A percentile compares a stretch with the other conserved stretches of the same genome.
phyloP scores from a whole-genome alignment of 73 alveolate genomes.

The Durusdinium trenchii region DNA sequence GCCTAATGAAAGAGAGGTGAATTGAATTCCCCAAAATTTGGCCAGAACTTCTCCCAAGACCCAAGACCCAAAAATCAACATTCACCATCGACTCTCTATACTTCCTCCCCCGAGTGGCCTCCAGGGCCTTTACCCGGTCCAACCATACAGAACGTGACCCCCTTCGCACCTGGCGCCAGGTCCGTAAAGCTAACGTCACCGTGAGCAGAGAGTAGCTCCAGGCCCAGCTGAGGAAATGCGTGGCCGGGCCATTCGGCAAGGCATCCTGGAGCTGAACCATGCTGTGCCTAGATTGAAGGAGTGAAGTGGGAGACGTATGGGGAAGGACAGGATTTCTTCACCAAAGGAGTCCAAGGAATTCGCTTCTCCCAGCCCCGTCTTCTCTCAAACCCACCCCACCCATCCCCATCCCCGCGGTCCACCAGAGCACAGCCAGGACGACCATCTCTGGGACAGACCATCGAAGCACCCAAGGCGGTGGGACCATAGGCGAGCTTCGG shows the following conservation, averaged over 20 bases:
- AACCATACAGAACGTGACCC: too few relatives aligned
- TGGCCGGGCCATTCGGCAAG: constrained; percentile 66
- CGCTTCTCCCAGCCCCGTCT: background rate
- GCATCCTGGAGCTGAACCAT: constrained; percentile 24
- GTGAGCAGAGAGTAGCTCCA: constrained; percentile 48
- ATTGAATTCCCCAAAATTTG: too few relatives aligned
- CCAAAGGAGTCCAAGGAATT: too few relatives aligned
- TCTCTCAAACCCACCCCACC: background rate
- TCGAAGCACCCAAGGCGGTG: background rate
- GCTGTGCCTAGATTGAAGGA: too few relatives aligned
- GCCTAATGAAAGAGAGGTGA: too few relatives aligned
- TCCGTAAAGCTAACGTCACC: constrained; percentile 37
- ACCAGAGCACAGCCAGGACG: constrained; percentile 79
- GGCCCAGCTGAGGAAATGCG: constrained; percentile 81
- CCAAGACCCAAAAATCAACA: too few relatives aligned
- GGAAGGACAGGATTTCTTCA: too few relatives aligned
- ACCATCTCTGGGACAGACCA: constrained; percentile 62
- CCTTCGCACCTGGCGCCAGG: constrained; percentile 31
- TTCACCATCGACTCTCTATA: too few relatives aligned
- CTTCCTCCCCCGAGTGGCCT: too few relatives aligned
- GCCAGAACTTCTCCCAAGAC: too few relatives aligned
- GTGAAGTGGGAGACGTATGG: too few relatives aligned
- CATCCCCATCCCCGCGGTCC: constrained; percentile 4
- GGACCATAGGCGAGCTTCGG: constrained; percentile 58
- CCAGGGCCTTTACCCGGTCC: too few relatives aligned